These are phyloP conservation scores for Kodamaea derodonti DNA, from an alignment of 1,139 yeast species.

Conservation along the genomic window DNA sequence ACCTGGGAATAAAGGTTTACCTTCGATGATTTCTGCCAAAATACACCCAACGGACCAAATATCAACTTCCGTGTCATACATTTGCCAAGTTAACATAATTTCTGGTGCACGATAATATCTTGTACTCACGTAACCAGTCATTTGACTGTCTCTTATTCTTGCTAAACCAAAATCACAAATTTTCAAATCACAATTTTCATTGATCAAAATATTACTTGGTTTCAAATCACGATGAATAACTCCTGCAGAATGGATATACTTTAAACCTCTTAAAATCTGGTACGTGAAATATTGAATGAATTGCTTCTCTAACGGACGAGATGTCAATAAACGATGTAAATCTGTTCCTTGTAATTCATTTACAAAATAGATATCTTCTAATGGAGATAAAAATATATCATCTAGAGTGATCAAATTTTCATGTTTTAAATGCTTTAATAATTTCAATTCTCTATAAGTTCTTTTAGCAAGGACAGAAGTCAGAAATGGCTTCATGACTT, in stretches of 20 bases:
- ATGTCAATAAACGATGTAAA: constrained; percentile 81
- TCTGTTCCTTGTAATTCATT: constrained; percentile 97
- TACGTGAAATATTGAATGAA: constrained; percentile 88
- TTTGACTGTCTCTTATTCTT: constrained; percentile 95
- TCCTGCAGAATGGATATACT: constrained; percentile 29
- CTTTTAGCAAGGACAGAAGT: constrained; percentile 94
- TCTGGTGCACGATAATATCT: constrained; percentile 98
- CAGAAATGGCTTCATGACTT: constrained; percentile 95
- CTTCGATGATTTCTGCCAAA: constrained; percentile 97
- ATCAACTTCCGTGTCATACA: constrained; percentile 97
- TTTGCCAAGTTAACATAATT: constrained; percentile 99
- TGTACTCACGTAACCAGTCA: constrained; percentile 98
- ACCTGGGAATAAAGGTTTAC: constrained; percentile 98
- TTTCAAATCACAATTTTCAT: constrained; percentile 28
- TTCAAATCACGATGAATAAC: constrained; percentile 28
- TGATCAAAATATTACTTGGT: constrained; percentile 26
- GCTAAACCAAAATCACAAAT: constrained; percentile 58
- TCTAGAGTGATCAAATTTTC: constrained; percentile 91
- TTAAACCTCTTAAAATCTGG: constrained; percentile 27
- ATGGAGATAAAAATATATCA: constrained; percentile 90
- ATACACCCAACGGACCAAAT: constrained; percentile 99
- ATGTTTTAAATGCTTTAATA: constrained; percentile 88
- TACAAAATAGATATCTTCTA: constrained; percentile 95
- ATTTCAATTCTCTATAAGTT: constrained; percentile 91
- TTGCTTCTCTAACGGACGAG: constrained; percentile 92